Conservation (phyloP, 768 basidiomycete genomes). For the Tulasnella sp. region DNA sequence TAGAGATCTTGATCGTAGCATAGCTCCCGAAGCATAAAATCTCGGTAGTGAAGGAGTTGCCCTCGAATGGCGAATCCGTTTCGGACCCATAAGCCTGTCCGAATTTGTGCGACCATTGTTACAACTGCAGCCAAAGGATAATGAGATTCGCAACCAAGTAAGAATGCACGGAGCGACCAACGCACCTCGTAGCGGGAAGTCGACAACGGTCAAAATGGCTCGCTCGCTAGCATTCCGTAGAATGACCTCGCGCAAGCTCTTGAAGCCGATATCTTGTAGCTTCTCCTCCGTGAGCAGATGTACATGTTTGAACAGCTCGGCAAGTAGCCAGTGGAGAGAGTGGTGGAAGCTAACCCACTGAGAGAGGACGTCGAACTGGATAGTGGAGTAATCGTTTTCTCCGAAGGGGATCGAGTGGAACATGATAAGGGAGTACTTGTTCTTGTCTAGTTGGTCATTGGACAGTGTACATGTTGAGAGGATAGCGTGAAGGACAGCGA, state of each 20-base stretch:
- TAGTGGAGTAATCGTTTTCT: slow-evolving; percentile 52
- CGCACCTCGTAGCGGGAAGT: slow-evolving; percentile 85
- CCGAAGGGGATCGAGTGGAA: slow-evolving; percentile 70
- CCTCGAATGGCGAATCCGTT: slow-evolving; percentile 95
- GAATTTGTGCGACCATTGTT: slow-evolving; percentile 89
- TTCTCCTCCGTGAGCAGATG: slow-evolving; percentile 57
- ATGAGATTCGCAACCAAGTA: background rate
- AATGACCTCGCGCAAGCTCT: slow-evolving; percentile 58
- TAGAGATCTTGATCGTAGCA: slow-evolving; percentile 96
- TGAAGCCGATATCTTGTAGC: slow-evolving; percentile 50
- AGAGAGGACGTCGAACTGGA: slow-evolving; percentile 73
- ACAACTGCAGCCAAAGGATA: slow-evolving; percentile 45
- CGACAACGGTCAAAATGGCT: slow-evolving; percentile 70
- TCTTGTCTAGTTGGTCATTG: slow-evolving; percentile 64
- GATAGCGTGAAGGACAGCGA: slow-evolving; percentile 65
- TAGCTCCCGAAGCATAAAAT: slow-evolving; percentile 90
- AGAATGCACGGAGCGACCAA: slow-evolving; percentile 12
- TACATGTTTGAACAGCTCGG: slow-evolving; percentile 82
- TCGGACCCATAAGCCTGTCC: slow-evolving; percentile 93
- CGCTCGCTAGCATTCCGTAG: slow-evolving; percentile 56
- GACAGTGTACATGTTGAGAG: slow-evolving; percentile 63
- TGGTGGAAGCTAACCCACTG: slow-evolving; percentile 92
- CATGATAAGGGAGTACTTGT: slow-evolving; percentile 56
- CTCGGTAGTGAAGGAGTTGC: slow-evolving; percentile 91
- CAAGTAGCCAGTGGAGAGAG: slow-evolving; percentile 83